Base-by-base conservation (phyloP, 345 rosid species). In the Dipteronia sinensis region DNA sequence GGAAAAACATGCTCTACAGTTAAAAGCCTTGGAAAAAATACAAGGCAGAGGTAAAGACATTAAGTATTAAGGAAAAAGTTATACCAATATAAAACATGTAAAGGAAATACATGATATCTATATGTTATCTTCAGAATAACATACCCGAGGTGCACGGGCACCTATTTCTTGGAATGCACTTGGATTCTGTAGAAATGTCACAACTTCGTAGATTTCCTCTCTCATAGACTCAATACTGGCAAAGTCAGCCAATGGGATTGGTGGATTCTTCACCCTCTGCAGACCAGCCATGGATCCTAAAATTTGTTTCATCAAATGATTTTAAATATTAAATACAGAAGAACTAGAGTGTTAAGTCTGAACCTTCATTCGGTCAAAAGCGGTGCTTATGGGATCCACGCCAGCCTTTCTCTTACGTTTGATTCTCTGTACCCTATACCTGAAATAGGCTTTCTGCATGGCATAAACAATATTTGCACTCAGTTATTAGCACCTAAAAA, bases 121-220 rank as follows among this genome's bases (percentile, higher is more conserved):
- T 31, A 71, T 17, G 53, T 74, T 38, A 69, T 78, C 74, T 27
- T 73, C 44, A 51, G 65, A 76, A 74, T 69, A 80, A 76, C 93
- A 81, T 89, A 94, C 98, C 86, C 91, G 89, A 79, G 98, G 98
- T 61, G 98, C 97, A 40, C 90, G 89, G 74, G 98, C 98, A 76
- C 97, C 98, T 90, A 94, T 93, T 81, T 94, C 97, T 82, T 94
- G 93, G 78, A 93, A 94, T 76, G 97, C 97, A 81, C 86, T 79
- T 59, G 98, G 98, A 80, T 94, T 94, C 81, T 90, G 95, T 82
- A 94, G 84, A 89, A 94, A 94, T 47, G 98, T 97, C 69, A 94
- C 97, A 56, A 94, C 98, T 86, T 94, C 98, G 77, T 93, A 89
- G 82, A 94, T 94, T 86, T 94, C 98, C 86, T 94, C 98, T 85